Evolutionary conservation across 768 basidiomycete species (phyloP).

Genomic region (Trametopsis cervina): DNA sequence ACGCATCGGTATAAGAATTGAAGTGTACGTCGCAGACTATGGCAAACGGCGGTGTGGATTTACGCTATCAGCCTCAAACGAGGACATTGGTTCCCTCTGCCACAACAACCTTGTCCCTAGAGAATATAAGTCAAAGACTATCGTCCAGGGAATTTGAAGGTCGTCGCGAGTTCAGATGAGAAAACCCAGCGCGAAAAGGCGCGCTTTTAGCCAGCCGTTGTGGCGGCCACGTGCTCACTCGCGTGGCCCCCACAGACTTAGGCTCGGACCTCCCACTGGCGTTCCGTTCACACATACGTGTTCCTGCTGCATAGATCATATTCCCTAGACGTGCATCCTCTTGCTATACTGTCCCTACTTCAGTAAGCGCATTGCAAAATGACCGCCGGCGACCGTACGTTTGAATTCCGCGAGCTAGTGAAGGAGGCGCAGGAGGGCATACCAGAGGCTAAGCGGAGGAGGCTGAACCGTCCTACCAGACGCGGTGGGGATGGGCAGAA

Average conservation of each 20-base stretch:
- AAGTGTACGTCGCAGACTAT: conserved; percentile 39
- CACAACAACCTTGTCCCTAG: conserved; percentile 26
- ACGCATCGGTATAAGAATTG: too few relatives aligned
- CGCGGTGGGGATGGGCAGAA: conserved; percentile 27
- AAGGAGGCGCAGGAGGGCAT: conserved; percentile 36
- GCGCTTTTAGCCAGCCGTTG: conserved; percentile 15
- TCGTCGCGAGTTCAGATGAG: conserved; percentile 20
- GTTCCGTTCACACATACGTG: not conserved
- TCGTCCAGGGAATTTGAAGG: conserved; percentile 21
- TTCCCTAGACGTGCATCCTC: too few relatives aligned
- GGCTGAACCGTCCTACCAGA: conserved; percentile 28
- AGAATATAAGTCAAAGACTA: conserved; percentile 7
- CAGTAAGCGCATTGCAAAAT: conserved; percentile 32
- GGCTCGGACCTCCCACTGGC: too few relatives aligned
- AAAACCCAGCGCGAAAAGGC: conserved; percentile 9
- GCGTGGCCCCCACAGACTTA: not conserved
- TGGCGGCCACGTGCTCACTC: conserved; percentile 10
- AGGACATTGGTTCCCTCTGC: conserved; percentile 38
- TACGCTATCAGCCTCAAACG: conserved; percentile 69
- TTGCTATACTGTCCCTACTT: not conserved
- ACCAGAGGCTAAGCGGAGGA: conserved; percentile 47
- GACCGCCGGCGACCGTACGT: conserved; percentile 54
- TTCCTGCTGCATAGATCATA: too few relatives aligned
- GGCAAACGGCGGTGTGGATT: conserved; percentile 46
- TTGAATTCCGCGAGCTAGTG: conserved; percentile 50